These are phyloP conservation scores for Diplodia sapinea DNA, from an alignment of 2,329 filamentous ascomycete species.

Conservation along the genomic window DNA sequence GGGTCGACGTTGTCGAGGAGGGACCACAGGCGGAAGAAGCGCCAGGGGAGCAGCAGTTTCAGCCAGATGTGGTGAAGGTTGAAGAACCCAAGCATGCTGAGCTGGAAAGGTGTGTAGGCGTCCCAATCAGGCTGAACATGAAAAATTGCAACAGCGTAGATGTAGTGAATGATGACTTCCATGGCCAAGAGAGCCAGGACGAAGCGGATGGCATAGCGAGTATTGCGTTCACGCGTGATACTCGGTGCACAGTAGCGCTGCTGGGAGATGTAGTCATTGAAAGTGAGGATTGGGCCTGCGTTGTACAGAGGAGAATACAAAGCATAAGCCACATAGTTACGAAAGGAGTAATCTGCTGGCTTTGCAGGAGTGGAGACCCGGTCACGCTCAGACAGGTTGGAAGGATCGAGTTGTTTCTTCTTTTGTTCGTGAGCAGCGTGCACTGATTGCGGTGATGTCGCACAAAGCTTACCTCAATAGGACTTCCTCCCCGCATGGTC, in stretches of 20 bases:
- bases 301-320: constrained; percentile 94
- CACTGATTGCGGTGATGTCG: constrained; percentile 23
- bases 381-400: constrained; percentile 85
- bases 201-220: constrained; percentile 85
- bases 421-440: constrained; percentile 70
- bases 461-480: constrained; percentile 74
- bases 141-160: constrained; percentile 92
- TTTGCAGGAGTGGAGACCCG: constrained; percentile 78
- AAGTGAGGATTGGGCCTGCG: constrained; percentile 90
- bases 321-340: constrained; percentile 86
- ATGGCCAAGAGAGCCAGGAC: constrained; percentile 79
- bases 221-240: constrained; percentile 71
- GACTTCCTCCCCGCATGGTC: constrained; percentile 66
- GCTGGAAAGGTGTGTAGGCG: constrained; percentile 82
- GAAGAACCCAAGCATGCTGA: constrained; percentile 90
- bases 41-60: constrained; percentile 94
- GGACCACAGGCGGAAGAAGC: constrained; percentile 98
- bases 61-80: constrained; percentile 98
- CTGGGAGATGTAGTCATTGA: constrained; percentile 97
- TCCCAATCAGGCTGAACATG: constrained; percentile 80
- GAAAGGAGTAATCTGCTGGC: constrained; percentile 73
- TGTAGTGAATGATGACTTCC: constrained; percentile 84
- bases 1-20: constrained; percentile 90
- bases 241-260: constrained; percentile 73
- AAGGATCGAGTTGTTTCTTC: constrained; percentile 96